phyloP scores from a whole-genome alignment of 805 yeast species.

The Naumovozyma castellii region DNA sequence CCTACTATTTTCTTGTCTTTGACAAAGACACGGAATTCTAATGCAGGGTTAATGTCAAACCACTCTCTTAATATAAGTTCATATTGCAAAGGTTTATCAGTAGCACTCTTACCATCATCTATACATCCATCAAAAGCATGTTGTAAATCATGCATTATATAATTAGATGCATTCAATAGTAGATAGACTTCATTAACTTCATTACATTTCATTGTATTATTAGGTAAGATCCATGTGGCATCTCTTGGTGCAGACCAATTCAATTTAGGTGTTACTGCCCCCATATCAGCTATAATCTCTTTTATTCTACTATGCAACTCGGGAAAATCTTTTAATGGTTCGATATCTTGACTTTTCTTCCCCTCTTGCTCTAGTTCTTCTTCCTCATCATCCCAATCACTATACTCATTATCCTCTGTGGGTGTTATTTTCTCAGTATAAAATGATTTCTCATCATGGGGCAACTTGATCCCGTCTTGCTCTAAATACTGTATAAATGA shows the following conservation, averaged over 20 bases:
- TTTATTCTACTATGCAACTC: conserved; percentile 50
- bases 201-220: conserved; percentile 64
- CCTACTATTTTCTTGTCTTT: conserved; percentile 55
- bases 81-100: conserved; percentile 28
- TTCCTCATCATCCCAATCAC: conserved; percentile 54
- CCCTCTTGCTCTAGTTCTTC: conserved; percentile 17
- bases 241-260: conserved; percentile 98
- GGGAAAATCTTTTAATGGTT: conserved; percentile 44
- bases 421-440: conserved; percentile 30
- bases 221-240: conserved; percentile 82
- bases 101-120: conserved; percentile 24
- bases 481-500: conserved; percentile 50
- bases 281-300: conserved; percentile 37
- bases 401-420: conserved; percentile 55
- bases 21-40: conserved; percentile 86
- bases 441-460: conserved; percentile 33
- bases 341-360: conserved; percentile 14
- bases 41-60: conserved; percentile 75
- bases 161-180: conserved; percentile 77
- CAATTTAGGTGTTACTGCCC: conserved; percentile 73
- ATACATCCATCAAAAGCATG: conserved; percentile 50
- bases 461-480: conserved; percentile 60
- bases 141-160: conserved; percentile 74
- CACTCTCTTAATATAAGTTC: conserved; percentile 77
- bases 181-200: conserved; percentile 69